Evolutionary conservation across 768 basidiomycete species (phyloP).

Genomic region (Termitomyces sp.): DNA sequence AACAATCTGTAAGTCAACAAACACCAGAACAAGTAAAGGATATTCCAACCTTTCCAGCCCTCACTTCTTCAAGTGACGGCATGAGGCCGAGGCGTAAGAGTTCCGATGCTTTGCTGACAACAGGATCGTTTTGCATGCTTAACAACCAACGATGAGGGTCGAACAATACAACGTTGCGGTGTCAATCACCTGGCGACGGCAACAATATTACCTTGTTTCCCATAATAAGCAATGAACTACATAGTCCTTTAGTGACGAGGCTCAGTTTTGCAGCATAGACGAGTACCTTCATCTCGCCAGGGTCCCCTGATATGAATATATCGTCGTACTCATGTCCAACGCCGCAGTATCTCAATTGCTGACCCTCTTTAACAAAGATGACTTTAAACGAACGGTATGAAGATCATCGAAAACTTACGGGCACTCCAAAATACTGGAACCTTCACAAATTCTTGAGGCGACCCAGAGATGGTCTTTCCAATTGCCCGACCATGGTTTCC

Average conservation of each 20-base stretch:
- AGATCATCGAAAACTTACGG: slow-evolving; percentile 38
- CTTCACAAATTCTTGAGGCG: slow-evolving; percentile 65
- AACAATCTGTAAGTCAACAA: neutral
- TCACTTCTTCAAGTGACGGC: slow-evolving; percentile 72
- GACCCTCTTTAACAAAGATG: slow-evolving; percentile 50
- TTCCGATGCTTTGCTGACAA: slow-evolving; percentile 74
- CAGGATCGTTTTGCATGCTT: slow-evolving; percentile 80
- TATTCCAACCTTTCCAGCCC: slow-evolving; percentile 55
- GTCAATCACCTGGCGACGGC: slow-evolving; percentile 56
- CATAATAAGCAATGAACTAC: slow-evolving; percentile 80
- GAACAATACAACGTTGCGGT: neutral
- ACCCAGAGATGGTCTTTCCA: slow-evolving; percentile 70
- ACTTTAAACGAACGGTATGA: neutral
- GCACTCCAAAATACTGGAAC: slow-evolving; percentile 90
- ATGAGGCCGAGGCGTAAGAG: slow-evolving; percentile 73
- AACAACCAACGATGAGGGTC: neutral
- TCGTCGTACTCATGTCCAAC: slow-evolving; percentile 68
- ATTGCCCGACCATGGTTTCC: slow-evolving; percentile 82
- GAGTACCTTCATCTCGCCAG: slow-evolving; percentile 68
- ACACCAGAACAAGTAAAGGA: neutral
- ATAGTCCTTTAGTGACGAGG: neutral
- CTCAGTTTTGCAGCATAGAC: neutral
- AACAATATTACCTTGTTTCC: slow-evolving; percentile 54
- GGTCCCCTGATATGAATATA: slow-evolving; percentile 69
- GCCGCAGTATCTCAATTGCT: slow-evolving; percentile 83